Base-by-base conservation (phyloP, 176 grass and related monocot genomes). In the Phoenix roebelenii region DNA sequence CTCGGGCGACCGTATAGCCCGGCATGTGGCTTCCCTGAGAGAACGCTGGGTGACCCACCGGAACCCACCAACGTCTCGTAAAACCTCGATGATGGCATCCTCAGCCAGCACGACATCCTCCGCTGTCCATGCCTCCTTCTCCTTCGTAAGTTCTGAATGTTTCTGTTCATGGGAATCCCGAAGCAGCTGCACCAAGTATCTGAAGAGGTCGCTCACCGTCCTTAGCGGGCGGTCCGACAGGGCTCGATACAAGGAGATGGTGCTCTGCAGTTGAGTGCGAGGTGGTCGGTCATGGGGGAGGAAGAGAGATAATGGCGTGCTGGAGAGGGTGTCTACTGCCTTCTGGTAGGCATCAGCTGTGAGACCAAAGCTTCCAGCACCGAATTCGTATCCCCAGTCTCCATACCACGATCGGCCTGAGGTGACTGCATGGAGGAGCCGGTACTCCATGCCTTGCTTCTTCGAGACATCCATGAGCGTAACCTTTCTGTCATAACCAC, bases 361-460 rank as follows among this genome's bases (percentile, higher is more conserved):
- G n/a, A 76, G 66, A 77, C 75, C 85, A 60, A 83, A 95, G 55
- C 90, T 86, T 57, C 82, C 79, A 18, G 39, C 57, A 22, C 63
- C 80, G 18, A 95, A 84, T 68, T 83, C 70, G 54, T 86, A 95
- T 63, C 85, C 85, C 90, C 82, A 95, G 16, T 76, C 68, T 24
- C 85, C 67, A 48, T 83, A 89, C 89, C 85, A 89, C 25, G 89
- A 82, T 64, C 49, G 29, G 23, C 82, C 82, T 20, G 63, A 62
- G n/a, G 77, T 48, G 3, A 79, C 24, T 3, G 79, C 79, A 39
- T 81, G 82, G 50, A 95, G 50, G 57, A 89, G 63, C 3, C 79
- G 79, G 20, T 60, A 89, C 54, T 83, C 79, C 14, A 82, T 60
- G 23, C 61, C 64, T 59, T 78, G 69, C 67, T 95, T 89, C 52